Conservation (phyloP, 2,329 filamentous ascomycete genomes). For the Volutella citrinella region DNA sequence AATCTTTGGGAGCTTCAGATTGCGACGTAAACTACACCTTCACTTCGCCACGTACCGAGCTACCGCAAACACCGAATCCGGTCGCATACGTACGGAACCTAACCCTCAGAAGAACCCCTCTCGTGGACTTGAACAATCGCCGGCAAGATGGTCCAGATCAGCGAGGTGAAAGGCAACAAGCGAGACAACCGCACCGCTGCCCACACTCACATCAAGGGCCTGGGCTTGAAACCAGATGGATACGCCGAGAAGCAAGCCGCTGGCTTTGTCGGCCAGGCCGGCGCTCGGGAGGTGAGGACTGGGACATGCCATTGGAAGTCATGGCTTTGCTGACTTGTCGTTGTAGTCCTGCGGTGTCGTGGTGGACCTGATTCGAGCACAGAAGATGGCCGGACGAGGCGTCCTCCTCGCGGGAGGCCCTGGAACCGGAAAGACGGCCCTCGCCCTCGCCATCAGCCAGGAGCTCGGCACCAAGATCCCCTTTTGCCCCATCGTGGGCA, state of each 20-base stretch:
- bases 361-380: conserved; percentile 90
- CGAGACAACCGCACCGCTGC: conserved; percentile 95
- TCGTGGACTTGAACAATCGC: conserved; percentile 12
- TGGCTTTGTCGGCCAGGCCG: conserved; percentile 86
- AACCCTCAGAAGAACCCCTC: conserved; percentile 2
- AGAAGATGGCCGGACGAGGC: conserved; percentile 96
- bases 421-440: conserved; percentile 94
- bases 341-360: conserved; percentile 88
- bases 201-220: conserved; percentile 96
- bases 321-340: conserved; percentile 14
- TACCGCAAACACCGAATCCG: conserved; percentile 3
- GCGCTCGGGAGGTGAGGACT: conserved; percentile 75
- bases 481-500: conserved; percentile 96
- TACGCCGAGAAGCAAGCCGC: conserved; percentile 74
- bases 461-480: conserved; percentile 97
- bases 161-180: conserved; percentile 89
- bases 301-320: background rate
- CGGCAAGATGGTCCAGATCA: conserved; percentile 77
- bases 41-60: conserved; percentile 9
- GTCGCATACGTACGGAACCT: conserved; percentile 5
- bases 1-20: conserved; percentile 30
- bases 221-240: conserved; percentile 84
- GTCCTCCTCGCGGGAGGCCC: conserved; percentile 92
- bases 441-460: conserved; percentile 92
- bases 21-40: conserved; percentile 17